phyloP scores from a whole-genome alignment of 2,329 filamentous ascomycete genomes.

The Exophiala oligosperma region DNA sequence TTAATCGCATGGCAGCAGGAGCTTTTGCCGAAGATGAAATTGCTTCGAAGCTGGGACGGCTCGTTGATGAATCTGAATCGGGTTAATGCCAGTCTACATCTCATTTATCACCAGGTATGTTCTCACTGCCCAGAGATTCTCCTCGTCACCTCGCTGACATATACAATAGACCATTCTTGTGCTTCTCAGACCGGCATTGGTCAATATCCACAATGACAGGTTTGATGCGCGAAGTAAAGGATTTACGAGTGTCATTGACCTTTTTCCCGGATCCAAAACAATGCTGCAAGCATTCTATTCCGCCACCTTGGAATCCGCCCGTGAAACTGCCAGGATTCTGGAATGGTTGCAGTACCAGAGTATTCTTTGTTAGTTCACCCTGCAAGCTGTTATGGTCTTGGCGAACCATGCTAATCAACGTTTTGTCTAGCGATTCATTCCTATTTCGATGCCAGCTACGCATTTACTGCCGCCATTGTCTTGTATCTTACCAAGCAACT shows the following conservation, averaged over 20 bases:
- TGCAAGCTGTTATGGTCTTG: not conserved
- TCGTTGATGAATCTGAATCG: slow-evolving; percentile 11
- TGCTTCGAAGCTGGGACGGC: slow-evolving; percentile 12
- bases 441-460: slow-evolving; percentile 18
- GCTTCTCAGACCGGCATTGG: slow-evolving; percentile 14
- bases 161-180: slow-evolving; percentile 14
- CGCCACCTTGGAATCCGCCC: slow-evolving; percentile 10
- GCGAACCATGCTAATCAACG: not conserved
- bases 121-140: not conserved
- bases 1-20: slow-evolving; percentile 11
- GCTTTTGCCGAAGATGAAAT: slow-evolving; percentile 8
- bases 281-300: slow-evolving; percentile 6
- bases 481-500: slow-evolving; percentile 8
- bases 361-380: slow-evolving; percentile 7
- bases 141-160: not conserved
- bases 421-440: slow-evolving; percentile 8
- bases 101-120: slow-evolving; percentile 19
- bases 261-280: not conserved
- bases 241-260: not conserved
- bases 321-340: slow-evolving; percentile 10
- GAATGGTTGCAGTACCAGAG: slow-evolving; percentile 17
- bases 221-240: slow-evolving; percentile 7
- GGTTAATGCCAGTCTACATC: slow-evolving; percentile 14
- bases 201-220: slow-evolving; percentile 17
- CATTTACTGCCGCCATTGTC: slow-evolving; percentile 15